Evolutionary conservation across 345 rosid species (phyloP), one percentile per base, ranked within the genome.

Genomic region (Eucalyptus decipiens): DNA sequence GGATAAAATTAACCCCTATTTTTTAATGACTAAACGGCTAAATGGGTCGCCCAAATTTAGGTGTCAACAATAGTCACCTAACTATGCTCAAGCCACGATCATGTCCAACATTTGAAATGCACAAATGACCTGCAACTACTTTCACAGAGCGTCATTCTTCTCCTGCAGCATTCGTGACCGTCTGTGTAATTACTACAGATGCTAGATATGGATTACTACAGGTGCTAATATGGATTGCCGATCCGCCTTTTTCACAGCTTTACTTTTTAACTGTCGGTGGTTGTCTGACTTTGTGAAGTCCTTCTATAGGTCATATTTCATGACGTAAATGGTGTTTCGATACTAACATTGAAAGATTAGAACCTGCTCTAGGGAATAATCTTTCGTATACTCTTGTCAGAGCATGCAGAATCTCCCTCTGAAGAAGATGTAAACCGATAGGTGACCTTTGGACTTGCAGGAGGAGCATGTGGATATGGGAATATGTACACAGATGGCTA

Each of bases 401-500:
- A 23, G 6, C 85, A 76, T 40, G 47, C 85, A 21, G 24, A 76
- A 76, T 76, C 85, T 76, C 47, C 42, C 81, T 72, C 4, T 40
- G 85, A 40, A 76, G 83, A 76, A 72, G 85, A 76, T 40, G 47
- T 21, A 6, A 76, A 76, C 43, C 23, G 47, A 51, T 9, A 32
- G 87, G 45, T n/a, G 47, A 56, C 43, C 85, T 76, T 37, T 40
- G 13, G 85, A 76, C 28, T 76, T 86, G 26, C 92, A 96, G 98
- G 97, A 24, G 98, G 97, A 40, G 97, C 98, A 40, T 96, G 98
- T 88, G 98, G 98, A 16, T 96, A 95, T 88, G 98, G 97, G 19
- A 94, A 95, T 89, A 88, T 96, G 52, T 90, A 94, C 86, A 95
- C 94, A 6, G 97, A 95, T 85, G 97, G 96, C 54, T 96, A 96